phyloP scores from a whole-genome alignment of 2,329 filamentous ascomycete genomes.

The Elsinoe australis region DNA sequence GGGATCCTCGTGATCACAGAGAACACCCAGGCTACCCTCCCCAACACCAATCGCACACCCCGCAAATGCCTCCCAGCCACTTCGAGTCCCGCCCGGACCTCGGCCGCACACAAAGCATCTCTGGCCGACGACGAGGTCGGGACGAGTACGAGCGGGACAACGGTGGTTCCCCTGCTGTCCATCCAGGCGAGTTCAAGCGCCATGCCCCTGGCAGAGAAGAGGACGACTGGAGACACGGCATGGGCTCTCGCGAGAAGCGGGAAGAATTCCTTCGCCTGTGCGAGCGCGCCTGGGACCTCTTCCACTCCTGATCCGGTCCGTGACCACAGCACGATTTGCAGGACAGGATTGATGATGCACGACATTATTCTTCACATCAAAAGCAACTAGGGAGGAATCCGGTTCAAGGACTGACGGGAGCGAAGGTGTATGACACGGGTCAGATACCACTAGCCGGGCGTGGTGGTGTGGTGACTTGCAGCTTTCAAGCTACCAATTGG shows the following conservation, averaged over 20 bases:
- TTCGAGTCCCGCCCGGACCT: conserved; percentile 28
- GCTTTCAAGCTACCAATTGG: too few relatives aligned
- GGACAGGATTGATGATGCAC: not conserved
- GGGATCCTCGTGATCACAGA: conserved; percentile 3
- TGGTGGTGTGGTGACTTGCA: too few relatives aligned
- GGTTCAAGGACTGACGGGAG: not conserved
- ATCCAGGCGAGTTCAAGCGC: conserved; percentile 54
- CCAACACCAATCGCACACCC: conserved; percentile 21
- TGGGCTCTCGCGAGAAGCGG: conserved; percentile 80
- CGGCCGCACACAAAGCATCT: conserved; percentile 44
- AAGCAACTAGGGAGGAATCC: not conserved
- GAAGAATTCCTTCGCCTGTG: conserved; percentile 86
- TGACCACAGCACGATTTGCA: not conserved
- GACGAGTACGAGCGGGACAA: conserved; percentile 89
- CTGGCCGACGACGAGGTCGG: conserved; percentile 65
- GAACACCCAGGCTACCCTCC: conserved; percentile 20
- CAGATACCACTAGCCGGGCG: too few relatives aligned
- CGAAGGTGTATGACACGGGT: too few relatives aligned
- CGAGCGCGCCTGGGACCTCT: conserved; percentile 88
- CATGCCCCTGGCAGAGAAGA: conserved; percentile 20
- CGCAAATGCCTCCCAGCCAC: conserved; percentile 24
- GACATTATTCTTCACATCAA: conserved; percentile 3
- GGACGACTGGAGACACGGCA: conserved; percentile 59
- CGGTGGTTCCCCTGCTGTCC: conserved; percentile 72
- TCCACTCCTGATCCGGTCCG: conserved; percentile 65